phyloP scores from a whole-genome alignment of 1,139 yeast genomes.

The Ashbya aceris region DNA sequence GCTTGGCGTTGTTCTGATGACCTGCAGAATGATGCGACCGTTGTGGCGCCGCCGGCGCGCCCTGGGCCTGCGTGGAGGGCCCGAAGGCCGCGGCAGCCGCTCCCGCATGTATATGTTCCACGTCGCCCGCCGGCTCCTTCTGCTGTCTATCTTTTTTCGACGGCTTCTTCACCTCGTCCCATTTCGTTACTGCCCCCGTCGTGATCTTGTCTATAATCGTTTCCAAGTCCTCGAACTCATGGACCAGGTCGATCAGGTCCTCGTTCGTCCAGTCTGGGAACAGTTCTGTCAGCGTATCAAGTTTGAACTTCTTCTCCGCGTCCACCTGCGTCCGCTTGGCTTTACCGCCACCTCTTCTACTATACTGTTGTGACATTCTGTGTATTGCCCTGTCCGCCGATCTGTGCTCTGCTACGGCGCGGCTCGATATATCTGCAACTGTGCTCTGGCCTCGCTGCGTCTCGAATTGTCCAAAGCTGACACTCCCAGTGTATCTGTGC shows the following conservation, averaged over 20 bases:
- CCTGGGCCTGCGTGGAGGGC: slow-evolving; percentile 7
- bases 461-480: too few species aligned
- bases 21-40: slow-evolving; percentile 6
- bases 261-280: slow-evolving; percentile 94
- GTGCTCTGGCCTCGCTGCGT: too few species aligned
- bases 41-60: slow-evolving; percentile 10
- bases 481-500: too few species aligned
- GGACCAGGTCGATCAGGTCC: slow-evolving; percentile 67
- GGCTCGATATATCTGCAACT: too few species aligned
- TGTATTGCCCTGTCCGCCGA: too few species aligned
- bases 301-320: slow-evolving; percentile 38
- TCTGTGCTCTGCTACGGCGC: too few species aligned
- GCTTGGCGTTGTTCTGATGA: slow-evolving; percentile 11
- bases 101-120: slow-evolving; percentile 10
- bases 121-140: slow-evolving; percentile 9
- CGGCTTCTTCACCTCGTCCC: slow-evolving; percentile 57
- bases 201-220: slow-evolving; percentile 80
- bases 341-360: slow-evolving; percentile 14
- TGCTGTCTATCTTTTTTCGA: slow-evolving; percentile 34
- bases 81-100: slow-evolving; percentile 9
- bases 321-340: slow-evolving; percentile 22
- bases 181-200: slow-evolving; percentile 56
- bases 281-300: slow-evolving; percentile 65
- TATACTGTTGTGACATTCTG: slow-evolving; percentile 16
- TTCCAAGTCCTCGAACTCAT: slow-evolving; percentile 71